These are phyloP conservation scores for Euphrasia confusa DNA, from an alignment of 257 asterid species.

Conservation along the genomic window DNA sequence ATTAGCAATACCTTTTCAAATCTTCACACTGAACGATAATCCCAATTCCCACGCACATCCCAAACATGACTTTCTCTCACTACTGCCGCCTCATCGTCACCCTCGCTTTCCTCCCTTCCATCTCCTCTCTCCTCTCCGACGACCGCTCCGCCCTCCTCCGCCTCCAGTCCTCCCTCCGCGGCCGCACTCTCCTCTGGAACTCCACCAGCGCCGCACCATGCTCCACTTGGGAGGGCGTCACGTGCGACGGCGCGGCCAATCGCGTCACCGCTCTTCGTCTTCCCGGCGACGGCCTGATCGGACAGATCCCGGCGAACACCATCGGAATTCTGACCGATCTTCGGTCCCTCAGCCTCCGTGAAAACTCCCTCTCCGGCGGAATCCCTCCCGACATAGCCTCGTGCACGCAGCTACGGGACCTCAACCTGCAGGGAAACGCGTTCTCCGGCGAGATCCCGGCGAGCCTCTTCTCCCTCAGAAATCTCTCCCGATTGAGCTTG, in stretches of 20 bases:
- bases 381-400: constrained; percentile 49
- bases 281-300: constrained; percentile 44
- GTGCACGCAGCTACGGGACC: constrained; percentile 34
- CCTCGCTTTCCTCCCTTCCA: constrained; percentile 23
- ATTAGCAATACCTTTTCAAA: background rate
- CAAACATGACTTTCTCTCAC: constrained; percentile 21
- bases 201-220: constrained; percentile 35
- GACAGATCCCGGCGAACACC: constrained; percentile 36
- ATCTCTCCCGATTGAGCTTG: constrained; percentile 38
- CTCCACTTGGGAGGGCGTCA: constrained; percentile 48
- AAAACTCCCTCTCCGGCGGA: constrained; percentile 44
- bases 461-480: constrained; percentile 32
- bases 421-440: constrained; percentile 40
- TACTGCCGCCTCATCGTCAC: constrained; percentile 21
- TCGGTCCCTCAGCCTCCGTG: constrained; percentile 54
- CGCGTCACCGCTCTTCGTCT: constrained; percentile 51
- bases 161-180: constrained; percentile 34
- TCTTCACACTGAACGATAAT: background rate
- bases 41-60: background rate
- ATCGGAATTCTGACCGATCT: constrained; percentile 47
- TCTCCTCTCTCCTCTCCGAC: constrained; percentile 31
- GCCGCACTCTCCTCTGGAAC: constrained; percentile 56
- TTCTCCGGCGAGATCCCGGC: constrained; percentile 56
- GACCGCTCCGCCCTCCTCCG: constrained; percentile 51
- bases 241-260: constrained; percentile 21